These are phyloP conservation scores for Ophiosphaerella herpotricha DNA, from an alignment of 2,329 filamentous ascomycete species.

Conservation along the genomic window DNA sequence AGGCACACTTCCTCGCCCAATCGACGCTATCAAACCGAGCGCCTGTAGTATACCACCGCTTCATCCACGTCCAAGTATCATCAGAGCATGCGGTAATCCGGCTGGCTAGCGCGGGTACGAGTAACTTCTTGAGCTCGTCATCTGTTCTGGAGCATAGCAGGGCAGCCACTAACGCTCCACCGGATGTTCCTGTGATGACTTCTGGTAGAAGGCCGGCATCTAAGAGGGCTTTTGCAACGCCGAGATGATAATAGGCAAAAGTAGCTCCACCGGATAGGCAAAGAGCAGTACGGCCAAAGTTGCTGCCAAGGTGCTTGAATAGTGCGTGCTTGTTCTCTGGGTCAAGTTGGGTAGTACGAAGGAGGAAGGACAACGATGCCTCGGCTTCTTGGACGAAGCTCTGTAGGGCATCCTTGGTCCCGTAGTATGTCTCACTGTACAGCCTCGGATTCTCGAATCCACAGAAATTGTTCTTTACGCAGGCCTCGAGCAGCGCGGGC, in stretches of 20 bases:
- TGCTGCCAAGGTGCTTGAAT: conserved; percentile 87
- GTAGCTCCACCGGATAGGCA: conserved; percentile 92
- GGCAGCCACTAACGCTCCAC: conserved; percentile 86
- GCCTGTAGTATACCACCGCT: conserved; percentile 88
- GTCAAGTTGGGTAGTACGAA: conserved; percentile 68
- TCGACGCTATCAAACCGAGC: conserved; percentile 92
- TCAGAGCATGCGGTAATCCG: conserved; percentile 88
- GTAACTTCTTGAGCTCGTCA: conserved; percentile 81
- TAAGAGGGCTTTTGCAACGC: conserved; percentile 84
- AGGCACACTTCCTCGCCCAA: conserved; percentile 83
- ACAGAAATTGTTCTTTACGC: conserved; percentile 96
- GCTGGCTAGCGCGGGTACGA: conserved; percentile 84
- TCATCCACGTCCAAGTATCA: conserved; percentile 72
- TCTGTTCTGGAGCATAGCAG: conserved; percentile 88
- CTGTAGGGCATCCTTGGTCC: conserved; percentile 94
- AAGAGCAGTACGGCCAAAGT: conserved; percentile 89
- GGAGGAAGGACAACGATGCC: conserved; percentile 68
- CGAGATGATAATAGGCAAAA: conserved; percentile 97
- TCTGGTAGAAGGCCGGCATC: conserved; percentile 86
- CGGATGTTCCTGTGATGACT: conserved; percentile 95
- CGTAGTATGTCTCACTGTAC: conserved; percentile 98
- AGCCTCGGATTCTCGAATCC: conserved; percentile 90
- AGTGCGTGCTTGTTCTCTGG: conserved; percentile 75
- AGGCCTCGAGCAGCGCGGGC: conserved; percentile 78
- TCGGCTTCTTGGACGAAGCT: conserved; percentile 86